Conservation (phyloP, 1,284 basidiomycete species). For the Mixia osmundae region DNA sequence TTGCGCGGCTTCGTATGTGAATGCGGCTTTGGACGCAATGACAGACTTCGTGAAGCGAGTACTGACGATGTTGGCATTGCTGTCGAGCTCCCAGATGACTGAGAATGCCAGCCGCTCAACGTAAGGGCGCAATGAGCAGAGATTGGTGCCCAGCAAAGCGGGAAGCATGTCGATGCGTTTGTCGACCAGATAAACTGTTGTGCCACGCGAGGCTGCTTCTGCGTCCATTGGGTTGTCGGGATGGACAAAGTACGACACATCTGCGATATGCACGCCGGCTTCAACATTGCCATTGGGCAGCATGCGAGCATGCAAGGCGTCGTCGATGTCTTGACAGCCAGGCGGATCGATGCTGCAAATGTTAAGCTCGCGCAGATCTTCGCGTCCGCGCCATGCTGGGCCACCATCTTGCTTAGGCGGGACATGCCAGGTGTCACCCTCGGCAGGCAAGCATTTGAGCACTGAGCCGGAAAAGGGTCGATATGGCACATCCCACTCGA, state of each 20-base stretch:
- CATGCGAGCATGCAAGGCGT: constrained; percentile 77
- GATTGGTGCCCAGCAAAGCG: constrained; percentile 73
- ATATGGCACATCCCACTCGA: constrained; percentile 94
- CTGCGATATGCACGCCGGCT: constrained; percentile 95
- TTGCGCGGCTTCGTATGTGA: constrained; percentile 94
- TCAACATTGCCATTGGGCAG: constrained; percentile 89
- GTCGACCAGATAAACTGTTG: constrained; percentile 95
- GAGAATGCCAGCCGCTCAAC: constrained; percentile 93
- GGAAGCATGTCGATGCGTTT: constrained; percentile 99
- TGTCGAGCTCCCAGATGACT: constrained; percentile 79
- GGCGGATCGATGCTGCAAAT: constrained; percentile 97
- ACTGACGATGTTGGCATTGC: constrained; percentile 67
- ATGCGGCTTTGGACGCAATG: constrained; percentile 86
- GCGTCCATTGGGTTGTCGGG: constrained; percentile 89
- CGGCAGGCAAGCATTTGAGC: constrained; percentile 63
- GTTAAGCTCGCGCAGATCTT: constrained; percentile 63
- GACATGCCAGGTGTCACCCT: constrained; percentile 84
- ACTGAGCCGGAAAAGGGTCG: constrained; percentile 88
- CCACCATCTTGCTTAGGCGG: constrained; percentile 40
- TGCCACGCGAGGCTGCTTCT: constrained; percentile 84
- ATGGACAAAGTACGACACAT: constrained; percentile 89
- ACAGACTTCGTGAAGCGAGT: constrained; percentile 88
- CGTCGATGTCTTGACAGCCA: constrained; percentile 93
- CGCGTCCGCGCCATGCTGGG: constrained; percentile 56
- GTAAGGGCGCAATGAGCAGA: constrained; percentile 78